These are phyloP conservation scores for Onygenales sp. DNA, from an alignment of 2,329 filamentous ascomycete genomes.

Conservation along the genomic window DNA sequence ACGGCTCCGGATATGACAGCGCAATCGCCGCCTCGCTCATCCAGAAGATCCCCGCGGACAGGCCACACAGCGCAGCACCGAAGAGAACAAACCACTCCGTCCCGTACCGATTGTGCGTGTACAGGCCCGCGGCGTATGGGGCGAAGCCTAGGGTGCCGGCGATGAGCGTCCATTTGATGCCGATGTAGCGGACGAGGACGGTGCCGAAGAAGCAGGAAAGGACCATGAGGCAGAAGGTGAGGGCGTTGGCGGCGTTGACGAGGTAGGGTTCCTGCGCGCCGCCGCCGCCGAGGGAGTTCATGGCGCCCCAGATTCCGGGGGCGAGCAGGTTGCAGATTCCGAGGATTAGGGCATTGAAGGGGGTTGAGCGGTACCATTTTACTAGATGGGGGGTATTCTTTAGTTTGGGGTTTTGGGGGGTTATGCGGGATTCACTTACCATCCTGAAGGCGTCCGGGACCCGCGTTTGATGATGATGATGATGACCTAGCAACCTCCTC, in stretches of 20 bases:
- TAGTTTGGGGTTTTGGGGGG: no score
- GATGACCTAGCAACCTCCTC: no score
- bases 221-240: constrained; percentile 66
- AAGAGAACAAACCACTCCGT: constrained; percentile 60
- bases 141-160: constrained; percentile 64
- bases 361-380: constrained; percentile 62
- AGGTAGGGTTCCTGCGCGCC: constrained; percentile 56
- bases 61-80: constrained; percentile 59
- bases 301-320: constrained; percentile 62
- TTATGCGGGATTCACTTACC: no score
- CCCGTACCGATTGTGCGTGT: constrained; percentile 62
- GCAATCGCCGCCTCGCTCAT: constrained; percentile 66
- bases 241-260: constrained; percentile 60
- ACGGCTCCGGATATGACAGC: constrained; percentile 61
- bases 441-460: no score
- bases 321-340: constrained; percentile 62
- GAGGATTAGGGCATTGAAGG: constrained; percentile 63
- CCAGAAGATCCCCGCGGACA: constrained; percentile 67
- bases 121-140: constrained; percentile 61
- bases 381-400: constrained; percentile 26
- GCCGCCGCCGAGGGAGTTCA: constrained; percentile 65
- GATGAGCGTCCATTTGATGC: constrained; percentile 62
- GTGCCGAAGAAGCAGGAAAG: constrained; percentile 59
- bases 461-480: no score
- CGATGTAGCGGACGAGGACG: constrained; percentile 55